Evolutionary conservation across 371 early-diverging fungal species (phyloP), one percentile per base, ranked within the genome.

Genomic region (Nosema muscidifuracis): DNA sequence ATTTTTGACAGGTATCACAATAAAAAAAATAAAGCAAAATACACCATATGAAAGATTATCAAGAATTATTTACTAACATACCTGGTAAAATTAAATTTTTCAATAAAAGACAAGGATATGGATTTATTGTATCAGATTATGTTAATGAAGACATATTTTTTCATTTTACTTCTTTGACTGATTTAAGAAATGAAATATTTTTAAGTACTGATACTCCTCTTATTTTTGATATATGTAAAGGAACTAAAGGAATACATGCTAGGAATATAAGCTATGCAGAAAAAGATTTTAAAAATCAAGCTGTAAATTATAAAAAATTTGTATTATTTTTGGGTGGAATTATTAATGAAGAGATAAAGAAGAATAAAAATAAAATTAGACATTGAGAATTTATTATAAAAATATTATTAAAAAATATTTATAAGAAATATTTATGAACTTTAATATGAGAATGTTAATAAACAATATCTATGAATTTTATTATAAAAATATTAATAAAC

Each of bases 41-140:
- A n/a, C n/a, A n/a, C n/a, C n/a, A n/a, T n/a, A n/a, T n/a, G 42
- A 40, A 40, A 16, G 42, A 40, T 40, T 40, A n/a, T n/a, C 24
- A 20, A 20, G 10, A n/a, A 12, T 12, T 7, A 18, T 40, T 40
- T 42, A n/a, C n/a, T n/a, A n/a, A n/a, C n/a, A n/a, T n/a, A n/a
- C n/a, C n/a, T n/a, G 71, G 71, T 55, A 33, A 6, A n/a, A 26
- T 71, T 33, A 71, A 71, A 64, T 71, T 71, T 44, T 71, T 61
- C 42, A 47, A 33, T 36, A 42, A 71, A 15, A 22, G 28, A 71
- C n/a, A 56, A 28, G 63, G 71, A 53, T 71, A 61, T 62, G 71
- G 71, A 0, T 71, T 71, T 64, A 51, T 71, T 15, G 38, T 71
- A 26, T 40, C 62, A 31, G 64, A 71, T 31, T 34, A 63, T 36